Evolutionary conservation across 805 yeast species (phyloP), one percentile per base, ranked within the genome.

Genomic region (Wickerhamomyces rabaulensis): DNA sequence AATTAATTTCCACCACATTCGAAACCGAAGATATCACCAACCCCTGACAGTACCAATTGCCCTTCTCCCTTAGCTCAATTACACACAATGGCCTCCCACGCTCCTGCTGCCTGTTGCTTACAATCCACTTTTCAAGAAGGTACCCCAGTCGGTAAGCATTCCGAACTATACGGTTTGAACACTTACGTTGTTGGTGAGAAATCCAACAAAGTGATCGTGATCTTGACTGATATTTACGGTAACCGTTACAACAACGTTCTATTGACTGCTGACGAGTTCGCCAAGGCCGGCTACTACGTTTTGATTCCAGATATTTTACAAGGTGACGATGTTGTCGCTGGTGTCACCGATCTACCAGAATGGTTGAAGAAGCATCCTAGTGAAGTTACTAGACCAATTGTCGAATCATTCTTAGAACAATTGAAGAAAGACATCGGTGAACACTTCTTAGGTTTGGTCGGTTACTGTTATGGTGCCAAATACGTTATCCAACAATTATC

Each of bases 381-480:
- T 38, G 80, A 72, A n/a, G 61, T 66, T 29, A 75, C 82, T 16
- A 57, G 57, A 31, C 77, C 78, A 16, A 61, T 80, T 39, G 75
- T 79, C 39, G 73, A 73, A 33, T 64, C 63, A 5, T 84, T 76
- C 55, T 58, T 84, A 49, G 55, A 61, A 2, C 59, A 58, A 9
- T 64, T 84, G 47, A 75, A 68, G 49, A 56, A 61, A 23, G 76
- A 74, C 47, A 62, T 65, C 45, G 66, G 66, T n/a, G 77, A 79
- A 16, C 62, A 69, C 44, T 78, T 71, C 53, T 49, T 84, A 20
- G 80, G 76, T 39, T 78, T 79, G 19, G 67, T 84, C 48, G 96
- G 97, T 21, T 81, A 88, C 70, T 89, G 97, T 68, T 89, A 72
- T 53, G 97, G 97, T 62, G 96, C 88, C 37, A 85, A 82, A 64